Base-by-base conservation (phyloP, 176 grass and related monocot species). In the Oropetium thomaeum region DNA sequence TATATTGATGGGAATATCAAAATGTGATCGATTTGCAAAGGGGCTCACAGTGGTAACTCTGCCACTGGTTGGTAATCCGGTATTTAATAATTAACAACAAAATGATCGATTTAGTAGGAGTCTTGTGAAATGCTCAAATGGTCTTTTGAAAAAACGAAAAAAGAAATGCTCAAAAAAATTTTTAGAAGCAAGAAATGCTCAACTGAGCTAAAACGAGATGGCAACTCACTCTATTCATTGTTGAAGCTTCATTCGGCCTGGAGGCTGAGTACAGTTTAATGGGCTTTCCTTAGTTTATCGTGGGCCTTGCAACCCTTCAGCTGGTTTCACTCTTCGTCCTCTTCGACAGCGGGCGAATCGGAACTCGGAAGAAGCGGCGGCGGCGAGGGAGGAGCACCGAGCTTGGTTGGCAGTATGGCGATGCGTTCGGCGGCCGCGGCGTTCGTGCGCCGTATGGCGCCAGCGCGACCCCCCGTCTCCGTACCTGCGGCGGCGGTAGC, bases 401-500 rank as follows among this genome's bases (percentile, higher is more conserved):
- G 68, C 37, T 72, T 55, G 37, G 69, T 72, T 55, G 37, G 69
- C 75, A 37, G 38, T 37, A 93, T 93, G 90, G 84, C 90, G 77
- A 84, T 82, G 81, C 87, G 90, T 48, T 65, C 22, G 20, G 49
- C 20, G 49, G 49, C 49, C 7, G 49, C 49, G 8, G 33, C 72
- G 23, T 67, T 82, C 67, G 39, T 82, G 81, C 81, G 73, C 27
- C 81, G 81, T 66, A 77, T 89, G 68, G 64, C 8, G 23, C 67
- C 71, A 58, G 73, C 68, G 31, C 69, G 73, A 5, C 11, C 81
- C 11, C 52, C 79, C 8, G 52, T 57, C 10, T 66, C 59, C 30
- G 43, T 85, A 48, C 37, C 78, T 17, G 53, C 53, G 0, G 22
- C 53, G 10, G 23, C 10, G 8, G 53, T 57, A 27, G 23, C 39